phyloP scores from a whole-genome alignment of 108 stramenopile genomes.

The Skeletonema tropicum region DNA sequence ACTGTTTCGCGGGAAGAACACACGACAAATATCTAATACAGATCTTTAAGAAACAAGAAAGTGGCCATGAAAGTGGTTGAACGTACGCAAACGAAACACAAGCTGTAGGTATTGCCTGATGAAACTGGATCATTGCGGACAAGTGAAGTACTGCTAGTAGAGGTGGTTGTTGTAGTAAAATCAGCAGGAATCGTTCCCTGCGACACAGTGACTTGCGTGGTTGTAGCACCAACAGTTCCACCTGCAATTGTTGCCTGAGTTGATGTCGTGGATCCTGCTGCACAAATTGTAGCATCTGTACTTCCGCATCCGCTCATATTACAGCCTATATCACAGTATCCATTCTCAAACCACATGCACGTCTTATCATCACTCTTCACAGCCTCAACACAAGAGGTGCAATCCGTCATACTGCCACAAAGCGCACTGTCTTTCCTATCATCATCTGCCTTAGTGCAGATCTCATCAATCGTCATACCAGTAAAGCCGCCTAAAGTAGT shows the following conservation, averaged over 20 bases:
- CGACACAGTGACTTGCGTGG: not conserved
- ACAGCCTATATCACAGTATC: not conserved
- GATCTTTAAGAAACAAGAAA: too few relatives aligned
- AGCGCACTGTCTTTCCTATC: constrained; percentile 4
- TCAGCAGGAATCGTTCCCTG: not conserved
- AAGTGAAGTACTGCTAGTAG: not conserved
- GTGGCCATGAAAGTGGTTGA: too few relatives aligned
- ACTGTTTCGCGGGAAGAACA: too few relatives aligned
- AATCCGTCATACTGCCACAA: constrained; percentile 4
- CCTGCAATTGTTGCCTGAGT: not conserved
- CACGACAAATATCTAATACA: too few relatives aligned
- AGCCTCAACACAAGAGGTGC: constrained; percentile 7
- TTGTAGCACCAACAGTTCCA: not conserved
- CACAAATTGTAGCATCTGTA: not conserved
- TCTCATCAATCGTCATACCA: constrained; percentile 10
- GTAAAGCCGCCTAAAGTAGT: not conserved
- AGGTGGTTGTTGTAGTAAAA: not conserved
- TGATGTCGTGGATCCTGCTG: too few relatives aligned
- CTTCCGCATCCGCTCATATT: not conserved
- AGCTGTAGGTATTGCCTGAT: not conserved
- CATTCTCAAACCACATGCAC: constrained; percentile 3
- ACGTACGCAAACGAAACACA: too few relatives aligned
- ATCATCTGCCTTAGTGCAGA: not conserved
- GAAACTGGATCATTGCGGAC: not conserved
- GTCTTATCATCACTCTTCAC: not conserved